Percentiles rank a stretch among this genome's conserved stretches.
These are phyloP conservation scores for Colletotrichum phormii DNA, from an alignment of 2,329 filamentous ascomycete genomes.

Conservation along the genomic window DNA sequence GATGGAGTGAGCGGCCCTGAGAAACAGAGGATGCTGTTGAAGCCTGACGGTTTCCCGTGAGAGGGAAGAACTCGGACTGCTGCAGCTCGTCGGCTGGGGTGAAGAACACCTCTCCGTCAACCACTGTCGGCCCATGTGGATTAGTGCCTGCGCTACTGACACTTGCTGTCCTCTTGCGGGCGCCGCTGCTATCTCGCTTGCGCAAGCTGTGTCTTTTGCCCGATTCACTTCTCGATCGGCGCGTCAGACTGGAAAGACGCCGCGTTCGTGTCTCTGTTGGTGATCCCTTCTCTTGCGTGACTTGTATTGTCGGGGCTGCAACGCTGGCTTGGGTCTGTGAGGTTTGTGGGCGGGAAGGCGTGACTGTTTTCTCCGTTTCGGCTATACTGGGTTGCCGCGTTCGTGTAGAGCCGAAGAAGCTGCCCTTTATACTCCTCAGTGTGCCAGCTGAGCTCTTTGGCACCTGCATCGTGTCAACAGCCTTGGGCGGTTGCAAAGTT, in stretches of 20 bases:
- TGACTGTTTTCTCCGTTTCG: conserved; percentile 50
- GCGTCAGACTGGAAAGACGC: conserved; percentile 50
- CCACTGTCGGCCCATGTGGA: conserved; percentile 53
- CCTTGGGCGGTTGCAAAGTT: conserved; percentile 51
- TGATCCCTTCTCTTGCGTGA: conserved; percentile 74
- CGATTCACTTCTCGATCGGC: conserved; percentile 57
- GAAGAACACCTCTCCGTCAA: conserved; percentile 64
- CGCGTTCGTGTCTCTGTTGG: conserved; percentile 49
- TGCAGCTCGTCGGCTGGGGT: conserved; percentile 58
- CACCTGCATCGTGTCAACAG: conserved; percentile 55
- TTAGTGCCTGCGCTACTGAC: conserved; percentile 52
- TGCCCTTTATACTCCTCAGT: conserved; percentile 75
- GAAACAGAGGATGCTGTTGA: conserved; percentile 56
- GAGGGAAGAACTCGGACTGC: conserved; percentile 57
- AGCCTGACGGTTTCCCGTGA: conserved; percentile 53
- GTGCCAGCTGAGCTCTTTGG: conserved; percentile 76
- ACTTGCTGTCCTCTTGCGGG: conserved; percentile 55
- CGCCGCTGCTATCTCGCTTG: conserved; percentile 63
- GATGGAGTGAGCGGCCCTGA: conserved; percentile 55
- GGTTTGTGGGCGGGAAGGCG: conserved; percentile 49
- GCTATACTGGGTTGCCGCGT: conserved; percentile 52
- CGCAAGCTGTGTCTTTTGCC: conserved; percentile 63
- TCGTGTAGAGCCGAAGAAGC: conserved; percentile 77
- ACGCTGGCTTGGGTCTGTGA: conserved; percentile 54
- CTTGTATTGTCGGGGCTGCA: conserved; percentile 77